Base-by-base conservation (phyloP, 2,329 filamentous ascomycete species). In the Neonectria faginata region DNA sequence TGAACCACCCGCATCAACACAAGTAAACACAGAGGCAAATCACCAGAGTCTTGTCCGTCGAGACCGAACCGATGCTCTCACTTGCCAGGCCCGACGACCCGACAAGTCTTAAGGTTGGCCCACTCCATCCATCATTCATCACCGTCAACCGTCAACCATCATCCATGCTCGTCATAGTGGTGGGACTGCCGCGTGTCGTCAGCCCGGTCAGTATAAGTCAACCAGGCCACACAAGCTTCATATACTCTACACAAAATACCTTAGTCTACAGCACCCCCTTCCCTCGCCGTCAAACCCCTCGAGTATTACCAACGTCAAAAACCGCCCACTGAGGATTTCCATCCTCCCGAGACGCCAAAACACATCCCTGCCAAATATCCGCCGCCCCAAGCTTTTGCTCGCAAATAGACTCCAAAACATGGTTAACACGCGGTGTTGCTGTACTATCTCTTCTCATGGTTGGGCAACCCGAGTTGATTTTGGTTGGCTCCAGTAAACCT, bases 341-440 rank as follows among this genome's bases (percentile, higher is more conserved):
- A 64, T 64, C 70, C 69, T 72, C 65, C 73, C 69, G 50, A 72
- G 73, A 74, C 73, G 70, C 73, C 71, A 57, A 71, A 69, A 68
- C 64, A 70, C 65, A 68, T 67, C 64, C 66, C 66, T 69, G 53
- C 63, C 68, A 63, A 67, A 68, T 68, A 61, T 68, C 70, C 68
- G 67, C 63, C 60, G 31, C 56, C 70, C 70, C 62, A 63, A 68
- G 68, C 67, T 75, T 74, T 73, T 74, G 65, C 72, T 74, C 51
- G 62, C 62, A 70, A 73, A 67, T 56, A 66, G 69, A 71, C 67
- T 70, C 68, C 64, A 65, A 68, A 67, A 65, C 69, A 62, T 64
- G 60, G 52, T 62, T 67, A 58, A 60, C 60, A 60, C 64, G 61
- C 56, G 51, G 45, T 52, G 58, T 55, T 59, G 54, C 61, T 31